Evolutionary conservation across 441 rosid species (phyloP).

Genomic region (Adansonia gregorii): DNA sequence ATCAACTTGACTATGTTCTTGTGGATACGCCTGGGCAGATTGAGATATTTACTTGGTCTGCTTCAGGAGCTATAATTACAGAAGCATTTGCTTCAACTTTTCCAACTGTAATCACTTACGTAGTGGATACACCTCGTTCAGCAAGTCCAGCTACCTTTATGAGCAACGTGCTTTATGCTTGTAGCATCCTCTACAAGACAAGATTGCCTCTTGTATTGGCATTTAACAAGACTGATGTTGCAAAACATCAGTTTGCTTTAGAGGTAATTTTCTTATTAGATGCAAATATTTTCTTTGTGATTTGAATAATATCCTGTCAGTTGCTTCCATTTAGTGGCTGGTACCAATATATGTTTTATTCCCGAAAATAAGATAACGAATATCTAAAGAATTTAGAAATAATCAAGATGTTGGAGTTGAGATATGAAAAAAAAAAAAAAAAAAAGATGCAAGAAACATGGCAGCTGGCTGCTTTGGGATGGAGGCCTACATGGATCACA

Average conservation of each 20-base stretch:
- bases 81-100: constrained; percentile 98
- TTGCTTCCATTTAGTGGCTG: constrained; percentile 7
- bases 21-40: constrained; percentile 99
- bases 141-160: constrained; percentile 87
- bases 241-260: constrained; percentile 90
- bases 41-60: constrained; percentile 99
- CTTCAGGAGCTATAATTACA: constrained; percentile 96
- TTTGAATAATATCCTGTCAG: constrained; percentile 2
- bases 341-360: too few species aligned
- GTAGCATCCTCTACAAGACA: constrained; percentile 95
- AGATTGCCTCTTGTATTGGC: constrained; percentile 87
- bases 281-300: constrained; percentile 13
- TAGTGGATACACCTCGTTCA: constrained; percentile 95
- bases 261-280: constrained; percentile 51
- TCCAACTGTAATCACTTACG: constrained; percentile 84
- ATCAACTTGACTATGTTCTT: constrained; percentile 92
- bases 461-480: not conserved
- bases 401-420: not conserved
- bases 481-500: not conserved
- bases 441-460: not conserved
- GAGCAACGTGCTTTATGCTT: constrained; percentile 99
- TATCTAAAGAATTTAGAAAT: not conserved
- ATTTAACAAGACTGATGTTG: constrained; percentile 93
- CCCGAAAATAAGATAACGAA: not conserved
- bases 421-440: not conserved